These are phyloP conservation scores for Leptographium wingfieldii DNA, from an alignment of 2,329 filamentous ascomycete genomes.

Conservation along the genomic window DNA sequence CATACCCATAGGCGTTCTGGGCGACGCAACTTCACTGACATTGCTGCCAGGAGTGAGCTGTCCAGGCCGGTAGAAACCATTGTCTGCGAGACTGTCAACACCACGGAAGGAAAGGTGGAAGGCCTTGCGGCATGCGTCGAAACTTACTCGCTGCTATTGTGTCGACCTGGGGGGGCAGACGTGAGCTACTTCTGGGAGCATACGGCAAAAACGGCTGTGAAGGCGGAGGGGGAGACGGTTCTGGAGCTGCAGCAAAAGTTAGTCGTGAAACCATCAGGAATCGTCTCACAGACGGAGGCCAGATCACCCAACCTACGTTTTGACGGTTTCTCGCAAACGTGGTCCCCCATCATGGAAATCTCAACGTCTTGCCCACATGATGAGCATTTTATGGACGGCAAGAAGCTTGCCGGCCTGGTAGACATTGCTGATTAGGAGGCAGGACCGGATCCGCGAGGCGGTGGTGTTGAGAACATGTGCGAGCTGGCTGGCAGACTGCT, in stretches of 20 bases:
- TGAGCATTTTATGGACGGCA: conserved; percentile 82
- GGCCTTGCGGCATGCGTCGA: neutral
- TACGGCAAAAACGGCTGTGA: conserved; percentile 26
- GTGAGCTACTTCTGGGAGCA: conserved; percentile 20
- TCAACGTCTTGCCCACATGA: conserved; percentile 66
- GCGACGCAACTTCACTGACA: conserved; percentile 50
- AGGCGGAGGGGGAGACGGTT: conserved; percentile 4
- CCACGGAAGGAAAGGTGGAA: neutral
- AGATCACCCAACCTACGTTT: neutral
- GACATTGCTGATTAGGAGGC: neutral
- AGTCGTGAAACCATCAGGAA: neutral
- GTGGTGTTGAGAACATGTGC: neutral
- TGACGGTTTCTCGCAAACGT: conserved; percentile 43
- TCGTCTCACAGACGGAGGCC: neutral
- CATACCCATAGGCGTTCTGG: conserved; percentile 38
- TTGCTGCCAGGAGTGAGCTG: conserved; percentile 53
- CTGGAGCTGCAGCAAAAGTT: neutral
- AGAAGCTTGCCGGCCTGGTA: conserved; percentile 44
- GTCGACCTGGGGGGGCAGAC: conserved; percentile 42
- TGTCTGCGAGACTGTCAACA: conserved; percentile 33
- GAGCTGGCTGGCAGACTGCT: neutral
- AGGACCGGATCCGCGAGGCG: neutral
- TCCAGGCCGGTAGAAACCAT: conserved; percentile 38
- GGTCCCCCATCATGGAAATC: conserved; percentile 77
- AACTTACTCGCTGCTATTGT: conserved; percentile 43